Evolutionary conservation across 306 rosid species (phyloP).

Genomic region (Rosa chinensis): DNA sequence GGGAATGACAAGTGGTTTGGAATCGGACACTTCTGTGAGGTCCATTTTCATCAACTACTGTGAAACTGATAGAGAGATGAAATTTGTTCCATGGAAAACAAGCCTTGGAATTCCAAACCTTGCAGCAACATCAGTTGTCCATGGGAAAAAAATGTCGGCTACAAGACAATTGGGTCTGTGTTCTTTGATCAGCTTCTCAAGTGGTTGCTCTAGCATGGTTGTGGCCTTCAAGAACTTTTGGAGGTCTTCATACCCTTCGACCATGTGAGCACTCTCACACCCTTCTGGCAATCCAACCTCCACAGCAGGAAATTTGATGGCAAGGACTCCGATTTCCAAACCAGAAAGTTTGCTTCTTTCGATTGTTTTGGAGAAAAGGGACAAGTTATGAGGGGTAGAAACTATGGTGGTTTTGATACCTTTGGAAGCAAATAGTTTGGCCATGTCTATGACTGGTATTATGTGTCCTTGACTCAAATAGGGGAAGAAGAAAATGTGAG

Average conservation of each 20-base stretch:
- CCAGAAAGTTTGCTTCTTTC: background rate
- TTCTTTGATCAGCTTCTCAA: constrained; percentile 11
- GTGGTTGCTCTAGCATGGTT: background rate
- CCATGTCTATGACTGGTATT: constrained; percentile 2
- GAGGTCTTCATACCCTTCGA: background rate
- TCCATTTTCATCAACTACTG: constrained; percentile 1
- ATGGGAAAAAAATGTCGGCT: constrained; percentile 31
- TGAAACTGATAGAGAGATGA: constrained; percentile 20
- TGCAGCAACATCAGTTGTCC: constrained; percentile 33
- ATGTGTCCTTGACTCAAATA: background rate
- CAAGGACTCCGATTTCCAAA: background rate
- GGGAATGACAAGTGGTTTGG: background rate
- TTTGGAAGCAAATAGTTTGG: constrained; percentile 9
- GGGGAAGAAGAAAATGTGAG: constrained; percentile 17
- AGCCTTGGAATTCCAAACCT: constrained; percentile 42
- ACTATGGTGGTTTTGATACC: constrained; percentile 15
- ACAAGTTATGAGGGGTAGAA: background rate
- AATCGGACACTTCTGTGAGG: background rate
- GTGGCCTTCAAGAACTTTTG: constrained; percentile 15
- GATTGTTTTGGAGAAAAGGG: background rate
- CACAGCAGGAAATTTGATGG: background rate
- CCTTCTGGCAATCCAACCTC: constrained; percentile 11
- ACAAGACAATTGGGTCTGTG: constrained; percentile 36
- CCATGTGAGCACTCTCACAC: constrained; percentile 1
- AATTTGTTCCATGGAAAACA: constrained; percentile 35